These are phyloP conservation scores for Metschnikowia gelsemii DNA, from an alignment of 805 yeast species.

Conservation along the genomic window DNA sequence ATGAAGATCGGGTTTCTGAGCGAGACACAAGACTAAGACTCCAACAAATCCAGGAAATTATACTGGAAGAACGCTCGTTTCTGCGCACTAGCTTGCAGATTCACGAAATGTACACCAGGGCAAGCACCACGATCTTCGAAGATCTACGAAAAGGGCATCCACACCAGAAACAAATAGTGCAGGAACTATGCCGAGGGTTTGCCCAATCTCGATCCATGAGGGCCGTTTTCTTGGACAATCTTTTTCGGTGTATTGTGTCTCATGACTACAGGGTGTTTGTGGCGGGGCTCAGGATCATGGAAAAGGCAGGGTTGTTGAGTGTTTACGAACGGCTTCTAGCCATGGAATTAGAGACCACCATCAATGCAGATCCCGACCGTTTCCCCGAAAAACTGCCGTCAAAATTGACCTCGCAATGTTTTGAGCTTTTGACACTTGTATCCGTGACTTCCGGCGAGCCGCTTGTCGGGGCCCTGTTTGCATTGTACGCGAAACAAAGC, in stretches of 20 bases:
- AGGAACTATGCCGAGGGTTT: constrained; percentile 9
- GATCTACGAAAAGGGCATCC: constrained; percentile 6
- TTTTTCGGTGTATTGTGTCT: constrained; percentile 2
- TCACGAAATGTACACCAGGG: neutral
- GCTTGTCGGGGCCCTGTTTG: constrained; percentile 15
- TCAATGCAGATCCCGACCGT: neutral
- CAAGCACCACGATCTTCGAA: constrained; percentile 1
- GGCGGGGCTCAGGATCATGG: constrained; percentile 7
- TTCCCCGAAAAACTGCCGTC: too few species aligned
- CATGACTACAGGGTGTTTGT: constrained; percentile 1
- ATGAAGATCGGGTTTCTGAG: too few species aligned
- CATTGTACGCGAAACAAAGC: neutral
- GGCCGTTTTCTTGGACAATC: constrained; percentile 7
- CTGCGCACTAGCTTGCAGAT: constrained; percentile 1
- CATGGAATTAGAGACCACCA: constrained; percentile 8
- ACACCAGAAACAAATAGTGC: neutral
- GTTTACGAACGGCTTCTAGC: constrained; percentile 7
- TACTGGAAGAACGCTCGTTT: constrained; percentile 4
- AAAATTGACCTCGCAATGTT: neutral
- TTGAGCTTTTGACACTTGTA: constrained; percentile 4
- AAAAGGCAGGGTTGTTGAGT: constrained; percentile 4
- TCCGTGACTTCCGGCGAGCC: constrained; percentile 14
- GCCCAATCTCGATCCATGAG: constrained; percentile 10
- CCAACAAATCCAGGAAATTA: neutral
- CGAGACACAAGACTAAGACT: constrained; percentile 4